Conservation (phyloP, 1,284 basidiomycete species). For the Dichomitus squalens region DNA sequence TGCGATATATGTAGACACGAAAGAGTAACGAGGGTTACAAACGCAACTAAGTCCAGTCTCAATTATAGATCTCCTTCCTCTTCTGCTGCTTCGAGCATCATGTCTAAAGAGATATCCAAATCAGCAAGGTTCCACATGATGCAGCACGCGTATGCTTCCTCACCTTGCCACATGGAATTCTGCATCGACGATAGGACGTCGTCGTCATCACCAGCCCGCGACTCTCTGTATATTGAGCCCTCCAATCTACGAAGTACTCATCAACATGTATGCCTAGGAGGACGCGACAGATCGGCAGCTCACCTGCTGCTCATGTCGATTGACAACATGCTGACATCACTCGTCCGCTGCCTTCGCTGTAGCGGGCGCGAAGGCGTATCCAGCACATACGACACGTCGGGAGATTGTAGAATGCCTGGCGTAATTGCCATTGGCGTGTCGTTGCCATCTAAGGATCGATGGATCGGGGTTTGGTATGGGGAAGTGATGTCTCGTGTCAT, state of each 20-base stretch:
- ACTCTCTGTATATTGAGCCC: constrained; percentile 40
- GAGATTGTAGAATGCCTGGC: constrained; percentile 42
- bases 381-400: constrained; percentile 50
- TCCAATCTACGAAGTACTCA: constrained; percentile 41
- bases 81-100: constrained; percentile 59
- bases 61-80: constrained; percentile 39
- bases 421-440: constrained; percentile 44
- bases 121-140: neutral
- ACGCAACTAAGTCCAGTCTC: constrained; percentile 8
- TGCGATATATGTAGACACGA: constrained; percentile 13
- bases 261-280: neutral
- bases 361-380: constrained; percentile 47
- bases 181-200: constrained; percentile 61
- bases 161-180: constrained; percentile 71
- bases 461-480: constrained; percentile 39
- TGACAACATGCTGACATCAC: constrained; percentile 64
- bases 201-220: constrained; percentile 45
- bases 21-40: constrained; percentile 16
- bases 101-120: constrained; percentile 38
- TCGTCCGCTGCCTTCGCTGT: constrained; percentile 56
- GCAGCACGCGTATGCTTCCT: constrained; percentile 24
- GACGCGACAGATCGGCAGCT: constrained; percentile 8
- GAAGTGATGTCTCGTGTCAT: constrained; percentile 59
- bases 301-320: constrained; percentile 47
- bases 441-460: constrained; percentile 27